Evolutionary conservation across 306 rosid species (phyloP), one percentile per base, ranked within the genome.

Genomic region (Citrullus mucosospermus): DNA sequence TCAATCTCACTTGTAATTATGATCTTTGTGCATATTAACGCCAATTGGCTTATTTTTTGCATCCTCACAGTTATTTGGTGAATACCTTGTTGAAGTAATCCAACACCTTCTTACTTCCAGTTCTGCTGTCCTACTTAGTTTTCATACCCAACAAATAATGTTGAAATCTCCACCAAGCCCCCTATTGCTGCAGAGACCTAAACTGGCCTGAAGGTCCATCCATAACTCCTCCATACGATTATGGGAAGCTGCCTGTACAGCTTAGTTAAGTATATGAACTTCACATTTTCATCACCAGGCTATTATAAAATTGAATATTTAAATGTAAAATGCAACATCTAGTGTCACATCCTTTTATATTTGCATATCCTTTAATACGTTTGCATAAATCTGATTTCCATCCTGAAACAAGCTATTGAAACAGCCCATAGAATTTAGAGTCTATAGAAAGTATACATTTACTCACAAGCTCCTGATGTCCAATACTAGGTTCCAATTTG

Each of bases 391-490:
- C 53, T 28, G 14, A 72, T 72, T 70, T 46, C 20, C 58, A 72
- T 72, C n/a, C 5, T 34, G 11, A 20, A 54, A 75, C 79, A 76
- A 75, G 17, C 54, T 60, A 22, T 20, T 11, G 6, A 57, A 77
- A 13, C 39, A 61, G 46, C 18, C 51, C 32, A 46, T n/a, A 63
- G 61, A 63, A 63, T 70, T 46, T 22, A 71, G 41, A 14, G 22
- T 22, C 58, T 25, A 22, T 20, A 9, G 75, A 10, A 32, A 61
- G 11, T 14, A 78, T 43, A 62, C 10, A 78, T 6, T 70, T 82
- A 88, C 98, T 92, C 88, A 96, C 99, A 89, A 96, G 99, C 84
- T 95, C 93, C 69, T 85, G 87, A 81, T 91, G 97, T 75, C 81
- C 96, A 62, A 95, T 89, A 85, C 97, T 85, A 54, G 91, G 87